A percentile compares a stretch with the other conserved stretches of the same genome.
These are phyloP conservation scores for Aspergillus texensis DNA, from an alignment of 2,329 filamentous ascomycete species.

Conservation along the genomic window DNA sequence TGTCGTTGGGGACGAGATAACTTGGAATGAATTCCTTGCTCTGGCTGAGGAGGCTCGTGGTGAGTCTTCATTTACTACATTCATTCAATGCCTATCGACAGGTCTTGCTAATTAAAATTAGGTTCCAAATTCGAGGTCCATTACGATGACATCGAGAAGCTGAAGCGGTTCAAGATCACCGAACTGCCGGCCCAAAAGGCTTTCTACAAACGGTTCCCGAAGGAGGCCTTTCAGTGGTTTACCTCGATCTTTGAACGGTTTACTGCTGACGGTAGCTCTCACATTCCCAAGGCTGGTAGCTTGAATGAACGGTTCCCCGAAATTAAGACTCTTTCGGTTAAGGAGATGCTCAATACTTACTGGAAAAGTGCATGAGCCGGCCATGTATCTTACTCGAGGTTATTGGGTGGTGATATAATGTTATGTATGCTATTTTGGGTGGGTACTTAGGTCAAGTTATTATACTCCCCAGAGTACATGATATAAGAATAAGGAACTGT, in stretches of 20 bases:
- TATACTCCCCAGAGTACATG: no score
- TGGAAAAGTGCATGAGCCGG: background rate
- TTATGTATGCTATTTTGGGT: rapidly evolving
- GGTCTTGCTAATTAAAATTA: slow-evolving; percentile 6
- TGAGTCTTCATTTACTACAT: background rate
- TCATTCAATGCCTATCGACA: background rate
- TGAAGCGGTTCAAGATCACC: slow-evolving; percentile 32
- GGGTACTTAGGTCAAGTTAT: background rate
- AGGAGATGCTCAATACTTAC: background rate
- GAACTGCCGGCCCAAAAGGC: slow-evolving; percentile 30
- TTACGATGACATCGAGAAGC: slow-evolving; percentile 31
- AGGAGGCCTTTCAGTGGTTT: slow-evolving; percentile 25
- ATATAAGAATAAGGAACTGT: no score
- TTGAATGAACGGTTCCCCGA: slow-evolving; percentile 27
- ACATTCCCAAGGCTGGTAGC: slow-evolving; percentile 6
- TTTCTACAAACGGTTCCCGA: slow-evolving; percentile 26
- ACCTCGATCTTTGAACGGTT: slow-evolving; percentile 21
- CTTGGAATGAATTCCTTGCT: slow-evolving; percentile 27
- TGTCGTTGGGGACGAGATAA: slow-evolving; percentile 28
- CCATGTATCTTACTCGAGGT: rapidly evolving
- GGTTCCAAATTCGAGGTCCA: slow-evolving; percentile 32
- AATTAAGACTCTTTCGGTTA: slow-evolving; percentile 16
- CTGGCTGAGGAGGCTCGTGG: slow-evolving; percentile 25
- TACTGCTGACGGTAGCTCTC: slow-evolving; percentile 4
- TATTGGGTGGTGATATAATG: background rate